phyloP scores from a whole-genome alignment of 1,284 basidiomycete genomes.

The Rhodotorula sp. region DNA sequence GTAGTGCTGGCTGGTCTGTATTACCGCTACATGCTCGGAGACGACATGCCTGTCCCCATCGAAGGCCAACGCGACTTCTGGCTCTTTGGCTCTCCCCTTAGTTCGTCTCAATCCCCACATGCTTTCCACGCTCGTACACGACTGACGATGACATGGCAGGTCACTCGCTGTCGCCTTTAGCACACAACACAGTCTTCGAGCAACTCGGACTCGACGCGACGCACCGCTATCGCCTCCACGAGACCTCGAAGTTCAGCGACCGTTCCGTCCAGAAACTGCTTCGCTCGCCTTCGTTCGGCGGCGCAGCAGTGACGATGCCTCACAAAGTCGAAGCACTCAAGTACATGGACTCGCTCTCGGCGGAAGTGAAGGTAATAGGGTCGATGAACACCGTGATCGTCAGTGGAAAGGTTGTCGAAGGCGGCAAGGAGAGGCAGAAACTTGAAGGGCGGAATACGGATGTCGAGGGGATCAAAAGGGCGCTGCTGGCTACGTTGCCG shows the following conservation, averaged over 20 bases:
- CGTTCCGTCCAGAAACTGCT: constrained; percentile 63
- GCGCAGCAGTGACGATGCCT: constrained; percentile 93
- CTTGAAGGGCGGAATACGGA: constrained; percentile 89
- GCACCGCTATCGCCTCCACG: constrained; percentile 69
- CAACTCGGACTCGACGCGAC: constrained; percentile 70
- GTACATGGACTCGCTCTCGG: constrained; percentile 69
- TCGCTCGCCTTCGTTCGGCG: constrained; percentile 69
- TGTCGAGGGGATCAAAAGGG: constrained; percentile 76
- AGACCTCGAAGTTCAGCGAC: constrained; percentile 58
- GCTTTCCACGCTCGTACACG: too few species aligned
- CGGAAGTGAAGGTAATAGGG: constrained; percentile 75
- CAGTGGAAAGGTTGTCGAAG: not conserved
- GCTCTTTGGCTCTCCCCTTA: constrained; percentile 84
- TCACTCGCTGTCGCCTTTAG: constrained; percentile 69
- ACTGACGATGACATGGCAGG: not conserved
- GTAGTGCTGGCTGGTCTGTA: not conserved
- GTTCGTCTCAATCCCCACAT: constrained; percentile 21
- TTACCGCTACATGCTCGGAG: not conserved
- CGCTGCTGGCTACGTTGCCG: constrained; percentile 45
- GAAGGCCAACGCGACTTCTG: constrained; percentile 57
- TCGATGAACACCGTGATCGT: constrained; percentile 84
- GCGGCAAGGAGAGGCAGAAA: constrained; percentile 51
- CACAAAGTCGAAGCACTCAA: constrained; percentile 82
- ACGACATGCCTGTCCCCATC: not conserved
- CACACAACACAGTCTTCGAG: constrained; percentile 87